Percentiles rank a stretch among this genome's conserved stretches.
Evolutionary conservation across 2,329 filamentous ascomycete genomes (phyloP).

Genomic region (Fusarium euwallaceae): DNA sequence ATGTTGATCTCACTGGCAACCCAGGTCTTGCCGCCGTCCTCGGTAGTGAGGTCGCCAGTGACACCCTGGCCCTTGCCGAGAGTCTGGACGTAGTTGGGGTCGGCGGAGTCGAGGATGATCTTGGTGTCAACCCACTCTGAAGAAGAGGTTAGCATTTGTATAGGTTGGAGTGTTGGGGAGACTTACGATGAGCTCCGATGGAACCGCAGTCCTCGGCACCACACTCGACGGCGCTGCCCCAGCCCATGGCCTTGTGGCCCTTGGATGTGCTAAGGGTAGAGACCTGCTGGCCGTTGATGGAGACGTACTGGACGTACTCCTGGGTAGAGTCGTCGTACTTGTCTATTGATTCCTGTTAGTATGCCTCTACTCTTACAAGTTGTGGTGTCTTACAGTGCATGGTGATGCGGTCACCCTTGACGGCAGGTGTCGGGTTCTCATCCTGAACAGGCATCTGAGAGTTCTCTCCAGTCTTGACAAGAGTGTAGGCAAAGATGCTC

Average conservation of each 20-base stretch:
- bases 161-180: accelerated
- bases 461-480: conserved; percentile 50
- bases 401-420: conserved; percentile 30
- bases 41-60: conserved; percentile 18
- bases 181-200: conserved; percentile 39
- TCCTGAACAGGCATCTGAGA: conserved; percentile 36
- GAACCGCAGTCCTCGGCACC: conserved; percentile 82
- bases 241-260: conserved; percentile 57
- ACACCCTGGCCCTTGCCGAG: conserved; percentile 35
- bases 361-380: accelerated
- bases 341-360: conserved; percentile 7
- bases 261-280: conserved; percentile 60
- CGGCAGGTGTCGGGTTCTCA: conserved; percentile 23
- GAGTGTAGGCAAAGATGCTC: conserved; percentile 59
- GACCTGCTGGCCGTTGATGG: conserved; percentile 46
- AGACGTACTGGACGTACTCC: conserved; percentile 38
- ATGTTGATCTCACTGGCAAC: conserved; percentile 14
- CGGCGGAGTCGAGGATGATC: conserved; percentile 28
- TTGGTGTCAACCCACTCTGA: conserved; percentile 39
- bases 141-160: neutral
- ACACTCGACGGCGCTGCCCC: conserved; percentile 66
- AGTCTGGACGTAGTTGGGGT: conserved; percentile 35
- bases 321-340: conserved; percentile 28
- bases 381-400: conserved; percentile 33
- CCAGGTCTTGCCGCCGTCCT: conserved; percentile 30